Evolutionary conservation across 257 asterid genomes (phyloP).

Genomic region (Eustoma russellianum): DNA sequence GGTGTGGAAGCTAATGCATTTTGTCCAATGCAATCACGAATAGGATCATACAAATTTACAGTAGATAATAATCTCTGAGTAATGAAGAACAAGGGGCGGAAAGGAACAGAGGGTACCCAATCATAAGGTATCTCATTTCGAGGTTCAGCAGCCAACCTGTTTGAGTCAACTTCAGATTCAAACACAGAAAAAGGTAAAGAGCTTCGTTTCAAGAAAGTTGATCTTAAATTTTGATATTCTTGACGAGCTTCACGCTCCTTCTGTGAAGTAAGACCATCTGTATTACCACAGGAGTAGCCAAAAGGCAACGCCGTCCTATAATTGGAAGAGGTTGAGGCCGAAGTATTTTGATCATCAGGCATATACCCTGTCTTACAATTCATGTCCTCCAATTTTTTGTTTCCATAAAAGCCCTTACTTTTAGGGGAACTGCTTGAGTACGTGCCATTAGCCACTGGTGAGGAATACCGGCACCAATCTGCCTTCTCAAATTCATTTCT

Average conservation of each 20-base stretch:
- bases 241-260: constrained; percentile 23
- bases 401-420: constrained; percentile 21
- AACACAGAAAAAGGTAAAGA: constrained; percentile 37
- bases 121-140: constrained; percentile 22
- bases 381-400: constrained; percentile 18
- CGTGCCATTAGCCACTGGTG: constrained; percentile 26
- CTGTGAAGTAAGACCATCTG: constrained; percentile 22
- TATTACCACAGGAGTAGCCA: constrained; percentile 40
- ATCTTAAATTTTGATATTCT: constrained; percentile 29
- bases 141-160: constrained; percentile 8
- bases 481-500: constrained; percentile 25
- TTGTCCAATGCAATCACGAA: constrained; percentile 34
- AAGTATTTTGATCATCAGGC: constrained; percentile 16
- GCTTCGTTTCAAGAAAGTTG: constrained; percentile 32
- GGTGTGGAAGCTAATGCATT: constrained; percentile 25
- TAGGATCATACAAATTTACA: constrained; percentile 38
- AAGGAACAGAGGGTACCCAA: constrained; percentile 83
- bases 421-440: constrained; percentile 18
- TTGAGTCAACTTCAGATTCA: constrained; percentile 32
- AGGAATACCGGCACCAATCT: constrained; percentile 17
- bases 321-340: constrained; percentile 21
- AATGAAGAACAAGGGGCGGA: constrained; percentile 53
- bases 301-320: constrained; percentile 25
- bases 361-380: constrained; percentile 16
- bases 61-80: constrained; percentile 42